These are phyloP conservation scores for Trypanosoma congolense DNA, from an alignment of 208 protist genomes.

Conservation along the genomic window DNA sequence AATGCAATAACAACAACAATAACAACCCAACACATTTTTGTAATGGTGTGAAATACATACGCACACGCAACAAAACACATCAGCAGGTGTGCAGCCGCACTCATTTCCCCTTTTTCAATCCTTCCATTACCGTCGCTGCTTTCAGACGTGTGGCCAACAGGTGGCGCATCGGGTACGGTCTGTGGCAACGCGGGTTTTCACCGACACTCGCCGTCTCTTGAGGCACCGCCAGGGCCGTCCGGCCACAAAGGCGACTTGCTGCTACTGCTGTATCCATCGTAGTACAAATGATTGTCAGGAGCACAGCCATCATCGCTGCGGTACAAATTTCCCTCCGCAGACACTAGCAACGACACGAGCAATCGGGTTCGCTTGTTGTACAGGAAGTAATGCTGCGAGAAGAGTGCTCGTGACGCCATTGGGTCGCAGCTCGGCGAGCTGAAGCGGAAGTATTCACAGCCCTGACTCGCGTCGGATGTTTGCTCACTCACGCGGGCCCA, in stretches of 20 bases:
- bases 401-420: constrained; percentile 38
- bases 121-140: no score
- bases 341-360: constrained; percentile 54
- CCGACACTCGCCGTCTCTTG: constrained; percentile 30
- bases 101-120: no score
- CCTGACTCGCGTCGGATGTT: constrained; percentile 35
- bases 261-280: constrained; percentile 15
- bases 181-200: no score
- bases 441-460: constrained; percentile 74
- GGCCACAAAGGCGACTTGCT: constrained; percentile 4
- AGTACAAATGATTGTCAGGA: constrained; percentile 16
- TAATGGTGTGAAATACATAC: no score
- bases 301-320: constrained; percentile 48
- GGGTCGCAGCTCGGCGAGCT: constrained; percentile 64
- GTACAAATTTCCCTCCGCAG: constrained; percentile 62
- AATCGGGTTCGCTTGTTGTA: constrained; percentile 62
- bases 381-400: constrained; percentile 63
- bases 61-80: no score
- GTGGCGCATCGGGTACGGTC: no score
- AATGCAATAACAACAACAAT: no score
- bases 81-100: no score
- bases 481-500: constrained; percentile 49
- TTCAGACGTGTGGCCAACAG: no score
- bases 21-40: no score
- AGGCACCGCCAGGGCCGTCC: constrained; percentile 19